These are phyloP conservation scores for Carallia brachiata DNA, from an alignment of 345 rosid species.

Conservation along the genomic window DNA sequence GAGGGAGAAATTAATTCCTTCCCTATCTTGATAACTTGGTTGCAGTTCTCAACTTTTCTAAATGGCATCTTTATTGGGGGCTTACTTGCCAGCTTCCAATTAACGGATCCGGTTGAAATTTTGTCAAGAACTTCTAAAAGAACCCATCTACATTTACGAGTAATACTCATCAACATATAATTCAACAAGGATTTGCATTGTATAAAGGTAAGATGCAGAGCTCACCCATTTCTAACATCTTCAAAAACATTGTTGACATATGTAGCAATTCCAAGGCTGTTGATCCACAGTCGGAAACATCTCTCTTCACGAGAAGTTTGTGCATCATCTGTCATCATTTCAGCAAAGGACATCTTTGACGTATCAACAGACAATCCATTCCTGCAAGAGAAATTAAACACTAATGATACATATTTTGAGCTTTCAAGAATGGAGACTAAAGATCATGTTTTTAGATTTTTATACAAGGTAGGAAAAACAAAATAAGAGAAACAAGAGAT, in stretches of 20 bases:
- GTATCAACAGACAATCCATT: conserved; percentile 75
- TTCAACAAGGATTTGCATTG: neutral
- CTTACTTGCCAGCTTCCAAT: conserved; percentile 80
- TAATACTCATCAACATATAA: conserved; percentile 19
- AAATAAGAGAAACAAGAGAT: neutral
- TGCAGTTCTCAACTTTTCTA: conserved; percentile 87
- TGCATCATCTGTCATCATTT: conserved; percentile 96
- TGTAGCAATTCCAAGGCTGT: conserved; percentile 82
- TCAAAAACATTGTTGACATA: conserved; percentile 84
- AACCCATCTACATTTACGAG: conserved; percentile 66
- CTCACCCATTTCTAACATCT: conserved; percentile 93
- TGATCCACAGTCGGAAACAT: conserved; percentile 97
- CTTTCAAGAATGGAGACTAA: too few species aligned
- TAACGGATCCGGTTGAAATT: conserved; percentile 62
- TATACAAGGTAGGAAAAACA: neutral
- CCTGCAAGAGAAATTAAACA: conserved; percentile 42
- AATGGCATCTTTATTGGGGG: conserved; percentile 97
- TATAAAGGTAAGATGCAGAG: conserved; percentile 1
- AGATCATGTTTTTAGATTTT: too few species aligned
- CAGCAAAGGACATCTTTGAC: conserved; percentile 72
- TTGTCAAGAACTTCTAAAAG: conserved; percentile 86
- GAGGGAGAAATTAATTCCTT: conserved; percentile 75
- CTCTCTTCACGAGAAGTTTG: conserved; percentile 96
- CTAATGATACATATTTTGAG: too few species aligned
- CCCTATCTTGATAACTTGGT: conserved; percentile 77